phyloP scores from a whole-genome alignment of 495 filamentous ascomycete species.

The Terfezia boudieri region DNA sequence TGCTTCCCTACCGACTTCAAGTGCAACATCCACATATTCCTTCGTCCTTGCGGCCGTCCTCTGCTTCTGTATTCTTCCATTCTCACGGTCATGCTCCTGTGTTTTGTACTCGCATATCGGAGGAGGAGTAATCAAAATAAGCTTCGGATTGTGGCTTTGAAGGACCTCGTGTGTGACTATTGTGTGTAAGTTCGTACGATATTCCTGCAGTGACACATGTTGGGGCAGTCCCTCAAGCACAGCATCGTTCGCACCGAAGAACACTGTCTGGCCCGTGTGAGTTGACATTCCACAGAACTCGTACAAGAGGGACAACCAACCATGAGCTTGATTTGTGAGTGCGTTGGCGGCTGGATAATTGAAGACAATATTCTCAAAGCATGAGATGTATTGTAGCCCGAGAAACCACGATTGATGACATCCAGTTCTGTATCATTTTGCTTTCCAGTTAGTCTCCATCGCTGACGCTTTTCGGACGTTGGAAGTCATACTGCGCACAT shows the following conservation, averaged over 20 bases:
- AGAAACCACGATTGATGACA: constrained; percentile 43
- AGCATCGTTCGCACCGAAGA: constrained; percentile 78
- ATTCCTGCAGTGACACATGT: constrained; percentile 50
- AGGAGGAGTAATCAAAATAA: constrained; percentile 57
- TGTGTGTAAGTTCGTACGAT: constrained; percentile 42
- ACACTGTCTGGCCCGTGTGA: constrained; percentile 34
- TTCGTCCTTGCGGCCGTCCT: constrained; percentile 42
- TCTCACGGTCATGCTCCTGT: constrained; percentile 29
- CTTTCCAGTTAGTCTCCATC: no score
- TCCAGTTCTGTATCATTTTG: constrained; percentile 25
- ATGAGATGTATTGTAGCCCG: constrained; percentile 47
- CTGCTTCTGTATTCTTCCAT: constrained; percentile 27
- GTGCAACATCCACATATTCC: constrained; percentile 45
- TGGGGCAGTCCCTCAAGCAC: constrained; percentile 37
- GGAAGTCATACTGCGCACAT: not conserved
- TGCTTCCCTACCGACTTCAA: constrained; percentile 39
- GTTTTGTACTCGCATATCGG: constrained; percentile 58
- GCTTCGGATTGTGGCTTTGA: constrained; percentile 42
- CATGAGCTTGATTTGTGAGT: constrained; percentile 39
- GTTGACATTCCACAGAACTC: not conserved
- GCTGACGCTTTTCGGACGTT: not conserved
- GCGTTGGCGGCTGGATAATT: constrained; percentile 34
- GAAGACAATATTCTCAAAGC: constrained; percentile 34
- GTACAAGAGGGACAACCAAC: constrained; percentile 24
- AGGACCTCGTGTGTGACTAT: constrained; percentile 49